Conservation (phyloP, 169 alveolate species). For the Eimeria acervulina region DNA sequence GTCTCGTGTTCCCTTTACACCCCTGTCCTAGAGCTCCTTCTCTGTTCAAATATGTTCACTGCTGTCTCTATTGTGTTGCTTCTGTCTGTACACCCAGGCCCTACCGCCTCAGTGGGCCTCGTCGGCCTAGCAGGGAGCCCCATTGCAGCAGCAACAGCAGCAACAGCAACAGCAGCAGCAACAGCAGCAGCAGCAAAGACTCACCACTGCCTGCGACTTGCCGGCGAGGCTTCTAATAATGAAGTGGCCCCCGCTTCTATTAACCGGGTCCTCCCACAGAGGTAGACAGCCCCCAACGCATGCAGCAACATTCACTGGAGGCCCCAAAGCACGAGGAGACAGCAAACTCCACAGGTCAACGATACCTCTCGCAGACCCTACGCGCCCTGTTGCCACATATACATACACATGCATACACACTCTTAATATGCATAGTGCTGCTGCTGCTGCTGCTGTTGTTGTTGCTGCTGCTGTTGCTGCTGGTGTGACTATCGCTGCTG, state of each 20-base stretch:
- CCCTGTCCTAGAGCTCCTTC: too few species aligned
- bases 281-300: conserved; percentile 62
- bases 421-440: background rate
- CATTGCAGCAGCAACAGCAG: background rate
- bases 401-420: background rate
- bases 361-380: background rate
- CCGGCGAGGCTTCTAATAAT: conserved; percentile 43
- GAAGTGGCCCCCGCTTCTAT: conserved; percentile 62
- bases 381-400: conserved; percentile 50
- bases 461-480: conserved; percentile 6
- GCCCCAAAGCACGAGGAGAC: conserved; percentile 27
- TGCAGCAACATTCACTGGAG: conserved; percentile 61
- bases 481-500: background rate
- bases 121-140: too few species aligned
- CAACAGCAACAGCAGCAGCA: background rate
- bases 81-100: background rate
- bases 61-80: too few species aligned
- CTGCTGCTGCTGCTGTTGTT: background rate
- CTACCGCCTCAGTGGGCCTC: too few species aligned
- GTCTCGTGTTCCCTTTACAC: too few species aligned
- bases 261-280: conserved; percentile 73
- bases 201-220: conserved; percentile 56
- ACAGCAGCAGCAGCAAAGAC: conserved; percentile 7
- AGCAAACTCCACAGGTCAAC: conserved; percentile 27
- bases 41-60: background rate